phyloP scores from a whole-genome alignment of 2,329 filamentous ascomycete species.

The Magnaporthiopsis incrustans region DNA sequence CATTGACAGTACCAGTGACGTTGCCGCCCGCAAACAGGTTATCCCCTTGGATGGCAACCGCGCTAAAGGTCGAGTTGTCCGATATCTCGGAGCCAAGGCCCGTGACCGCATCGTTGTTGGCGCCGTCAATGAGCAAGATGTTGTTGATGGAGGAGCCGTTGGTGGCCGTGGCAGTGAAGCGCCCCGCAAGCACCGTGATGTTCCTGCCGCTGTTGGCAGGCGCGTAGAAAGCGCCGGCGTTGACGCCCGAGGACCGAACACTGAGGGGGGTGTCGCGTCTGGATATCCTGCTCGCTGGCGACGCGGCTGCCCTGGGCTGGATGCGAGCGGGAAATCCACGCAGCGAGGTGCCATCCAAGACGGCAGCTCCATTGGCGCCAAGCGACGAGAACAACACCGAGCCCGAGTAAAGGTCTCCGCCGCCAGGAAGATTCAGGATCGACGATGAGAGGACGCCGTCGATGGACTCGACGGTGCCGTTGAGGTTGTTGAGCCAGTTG shows the following conservation, averaged over 20 bases:
- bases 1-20: conserved; percentile 62
- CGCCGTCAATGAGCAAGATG: conserved; percentile 71
- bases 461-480: conserved; percentile 55
- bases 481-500: conserved; percentile 83
- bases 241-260: conserved; percentile 55
- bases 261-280: conserved; percentile 38
- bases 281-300: conserved; percentile 20
- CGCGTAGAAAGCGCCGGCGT: conserved; percentile 69
- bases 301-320: conserved; percentile 22
- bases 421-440: conserved; percentile 55
- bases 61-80: conserved; percentile 64
- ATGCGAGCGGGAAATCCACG: conserved; percentile 52
- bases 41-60: conserved; percentile 59
- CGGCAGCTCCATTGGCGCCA: conserved; percentile 63
- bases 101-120: conserved; percentile 55
- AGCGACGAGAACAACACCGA: conserved; percentile 70
- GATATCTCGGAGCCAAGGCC: conserved; percentile 63
- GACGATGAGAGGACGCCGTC: conserved; percentile 64
- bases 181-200: conserved; percentile 79
- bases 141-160: conserved; percentile 71
- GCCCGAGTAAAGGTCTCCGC: conserved; percentile 70
- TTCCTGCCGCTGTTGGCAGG: conserved; percentile 54
- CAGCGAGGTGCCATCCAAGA: conserved; percentile 47
- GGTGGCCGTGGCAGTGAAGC: conserved; percentile 64
- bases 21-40: conserved; percentile 76